A percentile compares a stretch with the other conserved stretches of the same genome.
Conservation (phyloP, 176 grass and related monocot genomes). For the Pontederia crassipes region DNA sequence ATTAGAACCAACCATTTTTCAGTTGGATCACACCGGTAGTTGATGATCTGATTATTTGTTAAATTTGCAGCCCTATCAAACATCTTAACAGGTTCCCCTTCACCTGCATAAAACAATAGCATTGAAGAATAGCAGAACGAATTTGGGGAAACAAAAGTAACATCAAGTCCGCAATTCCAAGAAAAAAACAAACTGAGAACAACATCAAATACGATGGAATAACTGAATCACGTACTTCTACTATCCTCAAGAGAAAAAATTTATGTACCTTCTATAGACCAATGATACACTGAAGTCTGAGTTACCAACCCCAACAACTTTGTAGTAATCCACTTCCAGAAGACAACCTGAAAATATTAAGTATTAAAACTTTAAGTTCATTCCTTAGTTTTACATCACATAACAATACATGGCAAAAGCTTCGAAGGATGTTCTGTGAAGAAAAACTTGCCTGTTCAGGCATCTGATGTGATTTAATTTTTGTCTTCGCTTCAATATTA, state of each 20-base stretch:
- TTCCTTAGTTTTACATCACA: too few species aligned
- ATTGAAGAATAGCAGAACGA: neutral
- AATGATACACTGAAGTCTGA: slow-evolving; percentile 77
- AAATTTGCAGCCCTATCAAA: slow-evolving; percentile 87
- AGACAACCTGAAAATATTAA: slow-evolving; percentile 43
- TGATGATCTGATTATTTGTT: slow-evolving; percentile 96
- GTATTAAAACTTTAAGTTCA: too few species aligned
- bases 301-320: slow-evolving; percentile 61
- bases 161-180: slow-evolving; percentile 37
- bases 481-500: slow-evolving; percentile 81
- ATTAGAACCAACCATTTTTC: slow-evolving; percentile 97
- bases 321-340: slow-evolving; percentile 96
- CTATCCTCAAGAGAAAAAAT: too few species aligned
- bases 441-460: slow-evolving; percentile 46
- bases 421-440: too few species aligned
- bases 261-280: slow-evolving; percentile 75
- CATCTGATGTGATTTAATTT: slow-evolving; percentile 92
- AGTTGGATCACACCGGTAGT: slow-evolving; percentile 64
- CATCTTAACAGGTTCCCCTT: slow-evolving; percentile 80
- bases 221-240: too few species aligned
- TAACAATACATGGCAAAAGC: too few species aligned
- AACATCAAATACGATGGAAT: too few species aligned
- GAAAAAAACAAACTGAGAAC: slow-evolving; percentile 24
- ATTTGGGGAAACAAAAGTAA: neutral
- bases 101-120: slow-evolving; percentile 27